phyloP scores from a whole-genome alignment of 768 basidiomycete species.

The Leccinum disarticulatum region DNA sequence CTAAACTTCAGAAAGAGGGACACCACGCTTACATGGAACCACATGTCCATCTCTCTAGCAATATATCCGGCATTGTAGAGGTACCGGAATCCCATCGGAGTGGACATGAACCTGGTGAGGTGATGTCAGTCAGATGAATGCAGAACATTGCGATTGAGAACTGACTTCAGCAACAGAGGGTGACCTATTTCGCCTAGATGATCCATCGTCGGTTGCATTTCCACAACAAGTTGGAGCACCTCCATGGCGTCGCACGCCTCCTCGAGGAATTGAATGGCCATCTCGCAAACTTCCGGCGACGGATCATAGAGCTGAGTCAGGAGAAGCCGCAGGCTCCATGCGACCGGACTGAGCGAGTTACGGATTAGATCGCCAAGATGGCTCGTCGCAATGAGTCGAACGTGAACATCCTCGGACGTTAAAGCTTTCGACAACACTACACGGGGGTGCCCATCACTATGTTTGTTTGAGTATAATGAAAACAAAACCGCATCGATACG shows the following conservation, averaged over 20 bases:
- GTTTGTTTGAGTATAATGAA: conserved; percentile 2
- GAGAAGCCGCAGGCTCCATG: conserved; percentile 89
- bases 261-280: conserved; percentile 86
- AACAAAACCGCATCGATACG: conserved; percentile 28
- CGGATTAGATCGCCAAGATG: conserved; percentile 84
- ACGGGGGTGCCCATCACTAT: conserved; percentile 90
- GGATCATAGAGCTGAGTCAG: conserved; percentile 97
- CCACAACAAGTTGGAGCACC: conserved; percentile 85
- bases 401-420: conserved; percentile 90
- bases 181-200: conserved; percentile 94
- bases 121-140: conserved; percentile 1
- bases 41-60: conserved; percentile 91
- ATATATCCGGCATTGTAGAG: conserved; percentile 91
- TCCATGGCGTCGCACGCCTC: conserved; percentile 86
- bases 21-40: conserved; percentile 76
- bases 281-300: conserved; percentile 82
- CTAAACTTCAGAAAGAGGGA: neutral
- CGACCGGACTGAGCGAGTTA: conserved; percentile 57
- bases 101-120: conserved; percentile 82
- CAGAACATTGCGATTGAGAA: neutral
- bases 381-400: conserved; percentile 84
- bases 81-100: conserved; percentile 88
- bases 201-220: conserved; percentile 93
- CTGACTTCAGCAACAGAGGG: conserved; percentile 82
- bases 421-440: conserved; percentile 92